Evolutionary conservation across 1,139 yeast species (phyloP).

Genomic region (Blastobotrys ciferrii): DNA sequence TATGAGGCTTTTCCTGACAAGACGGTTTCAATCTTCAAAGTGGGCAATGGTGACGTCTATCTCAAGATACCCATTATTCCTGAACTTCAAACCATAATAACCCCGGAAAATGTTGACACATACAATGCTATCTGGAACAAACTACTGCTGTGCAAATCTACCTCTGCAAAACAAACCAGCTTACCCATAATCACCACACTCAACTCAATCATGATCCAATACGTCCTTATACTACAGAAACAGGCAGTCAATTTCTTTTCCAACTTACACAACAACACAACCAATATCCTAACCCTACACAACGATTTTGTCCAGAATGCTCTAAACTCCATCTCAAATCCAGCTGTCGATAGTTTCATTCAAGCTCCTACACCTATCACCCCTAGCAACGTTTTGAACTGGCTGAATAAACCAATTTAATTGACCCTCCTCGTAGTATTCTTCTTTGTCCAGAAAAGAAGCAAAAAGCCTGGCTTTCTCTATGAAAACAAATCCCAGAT

Average conservation of each 20-base stretch:
- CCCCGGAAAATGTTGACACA: not conserved
- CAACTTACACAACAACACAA: not conserved
- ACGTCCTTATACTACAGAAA: not conserved
- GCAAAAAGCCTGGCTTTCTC: no score
- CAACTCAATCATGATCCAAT: slow-evolving; percentile 5
- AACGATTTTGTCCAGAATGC: not conserved
- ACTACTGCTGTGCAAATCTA: not conserved
- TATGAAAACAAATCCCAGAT: no score
- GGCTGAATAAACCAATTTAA: not conserved
- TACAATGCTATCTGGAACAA: slow-evolving; percentile 7
- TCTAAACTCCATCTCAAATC: not conserved
- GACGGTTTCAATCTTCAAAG: not conserved
- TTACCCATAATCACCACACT: not conserved
- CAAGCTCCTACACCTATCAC: not conserved
- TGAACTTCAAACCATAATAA: not conserved
- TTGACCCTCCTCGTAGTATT: slow-evolving; percentile 13
- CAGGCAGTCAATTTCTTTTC: not conserved
- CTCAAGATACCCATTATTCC: not conserved
- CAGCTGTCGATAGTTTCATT: not conserved
- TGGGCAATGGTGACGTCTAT: not conserved
- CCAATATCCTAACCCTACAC: not conserved
- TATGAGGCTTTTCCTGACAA: slow-evolving; percentile 10
- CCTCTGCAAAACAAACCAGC: not conserved
- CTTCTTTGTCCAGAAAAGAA: no score
- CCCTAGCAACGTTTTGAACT: not conserved